Evolutionary conservation across 768 basidiomycete species (phyloP).

Genomic region (Russula earlei): DNA sequence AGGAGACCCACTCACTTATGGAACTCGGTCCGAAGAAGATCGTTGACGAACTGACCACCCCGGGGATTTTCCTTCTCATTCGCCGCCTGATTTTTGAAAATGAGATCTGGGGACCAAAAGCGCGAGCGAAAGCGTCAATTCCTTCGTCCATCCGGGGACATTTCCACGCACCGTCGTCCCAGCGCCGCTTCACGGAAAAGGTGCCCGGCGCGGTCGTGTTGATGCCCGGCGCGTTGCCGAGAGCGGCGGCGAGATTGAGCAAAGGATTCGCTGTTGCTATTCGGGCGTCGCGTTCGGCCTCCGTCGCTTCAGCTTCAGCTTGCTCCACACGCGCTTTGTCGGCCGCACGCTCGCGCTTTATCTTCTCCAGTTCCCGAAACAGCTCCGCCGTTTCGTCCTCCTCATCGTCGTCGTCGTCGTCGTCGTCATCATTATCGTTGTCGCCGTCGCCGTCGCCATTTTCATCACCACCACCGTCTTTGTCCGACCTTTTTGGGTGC

Average conservation of each 20-base stretch:
- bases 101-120: slow-evolving; percentile 66
- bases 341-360: slow-evolving; percentile 90
- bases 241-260: slow-evolving; percentile 82
- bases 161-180: slow-evolving; percentile 75
- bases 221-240: slow-evolving; percentile 68
- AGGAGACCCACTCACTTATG: slow-evolving; percentile 66
- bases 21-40: slow-evolving; percentile 87
- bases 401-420: slow-evolving; percentile 51
- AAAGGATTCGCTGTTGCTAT: slow-evolving; percentile 85
- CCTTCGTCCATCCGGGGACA: too few species aligned
- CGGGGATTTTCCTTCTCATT: slow-evolving; percentile 48
- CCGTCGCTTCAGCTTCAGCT: slow-evolving; percentile 54
- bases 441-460: slow-evolving; percentile 33
- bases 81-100: slow-evolving; percentile 98
- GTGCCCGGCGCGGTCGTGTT: slow-evolving; percentile 71
- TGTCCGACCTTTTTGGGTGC: slow-evolving; percentile 16
- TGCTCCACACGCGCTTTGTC: slow-evolving; percentile 79
- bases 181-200: slow-evolving; percentile 85
- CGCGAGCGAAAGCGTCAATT: background rate
- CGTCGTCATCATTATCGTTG: slow-evolving; percentile 44
- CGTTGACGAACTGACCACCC: slow-evolving; percentile 84
- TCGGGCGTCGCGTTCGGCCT: slow-evolving; percentile 63
- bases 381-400: slow-evolving; percentile 93
- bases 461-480: slow-evolving; percentile 31
- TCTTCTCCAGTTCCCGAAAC: slow-evolving; percentile 94